These are phyloP conservation scores for Monosporascus sp. DNA, from an alignment of 2,329 filamentous ascomycete species.

Conservation along the genomic window DNA sequence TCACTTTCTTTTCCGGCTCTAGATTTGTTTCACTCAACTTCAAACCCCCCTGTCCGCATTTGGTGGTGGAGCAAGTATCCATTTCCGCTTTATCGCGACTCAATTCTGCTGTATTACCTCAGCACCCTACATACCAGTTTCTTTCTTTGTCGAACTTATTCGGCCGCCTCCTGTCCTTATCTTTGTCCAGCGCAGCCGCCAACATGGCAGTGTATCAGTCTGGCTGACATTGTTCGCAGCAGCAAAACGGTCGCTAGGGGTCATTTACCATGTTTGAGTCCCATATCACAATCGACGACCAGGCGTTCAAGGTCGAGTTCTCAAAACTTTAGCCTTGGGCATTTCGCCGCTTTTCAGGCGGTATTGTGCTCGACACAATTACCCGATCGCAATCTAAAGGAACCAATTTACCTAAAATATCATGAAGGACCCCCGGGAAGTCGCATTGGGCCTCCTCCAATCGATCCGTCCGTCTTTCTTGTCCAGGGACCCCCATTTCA, in stretches of 20 bases:
- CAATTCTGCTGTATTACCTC: background rate
- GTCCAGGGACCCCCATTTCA: conserved; percentile 62
- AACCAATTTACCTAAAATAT: conserved; percentile 5
- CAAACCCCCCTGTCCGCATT: background rate
- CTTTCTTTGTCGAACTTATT: background rate
- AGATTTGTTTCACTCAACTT: background rate
- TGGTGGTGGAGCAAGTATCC: background rate
- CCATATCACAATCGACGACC: background rate
- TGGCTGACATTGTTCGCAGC: background rate
- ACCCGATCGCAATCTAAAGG: too few relatives aligned
- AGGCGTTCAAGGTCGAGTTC: background rate
- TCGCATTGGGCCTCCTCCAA: conserved; percentile 38
- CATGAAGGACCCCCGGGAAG: conserved; percentile 29
- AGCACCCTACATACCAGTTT: background rate
- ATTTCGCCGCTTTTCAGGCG: background rate
- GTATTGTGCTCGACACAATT: background rate
- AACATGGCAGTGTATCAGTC: background rate
- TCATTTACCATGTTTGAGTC: background rate
- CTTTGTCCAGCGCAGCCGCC: background rate
- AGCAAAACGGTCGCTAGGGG: background rate
- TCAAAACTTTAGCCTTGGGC: background rate
- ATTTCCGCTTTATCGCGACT: background rate
- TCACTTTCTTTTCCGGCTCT: background rate
- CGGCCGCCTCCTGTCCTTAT: background rate
- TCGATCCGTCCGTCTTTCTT: conserved; percentile 52